These are phyloP conservation scores for Saccharomycopsis fibuligera DNA, from an alignment of 805 yeast genomes.

Conservation along the genomic window DNA sequence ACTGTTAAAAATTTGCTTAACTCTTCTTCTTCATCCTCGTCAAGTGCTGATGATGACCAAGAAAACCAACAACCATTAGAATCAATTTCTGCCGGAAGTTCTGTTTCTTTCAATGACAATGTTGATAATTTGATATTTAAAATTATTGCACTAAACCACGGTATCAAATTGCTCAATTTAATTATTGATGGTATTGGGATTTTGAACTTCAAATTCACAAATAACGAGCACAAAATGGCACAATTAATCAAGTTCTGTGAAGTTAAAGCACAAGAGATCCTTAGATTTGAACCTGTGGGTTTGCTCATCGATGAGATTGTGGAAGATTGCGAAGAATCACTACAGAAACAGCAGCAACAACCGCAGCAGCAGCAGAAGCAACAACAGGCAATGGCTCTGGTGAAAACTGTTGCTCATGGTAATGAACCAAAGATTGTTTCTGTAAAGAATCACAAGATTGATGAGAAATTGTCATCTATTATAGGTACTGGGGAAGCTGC, in stretches of 20 bases:
- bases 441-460: conserved; percentile 15
- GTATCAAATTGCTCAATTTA: conserved; percentile 14
- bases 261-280: conserved; percentile 10
- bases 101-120: conserved; percentile 16
- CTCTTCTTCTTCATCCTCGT: too few species aligned
- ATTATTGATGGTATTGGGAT: conserved; percentile 21
- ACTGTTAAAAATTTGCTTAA: conserved; percentile 8
- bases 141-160: conserved; percentile 10
- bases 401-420: too few species aligned
- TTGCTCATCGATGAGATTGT: conserved; percentile 10
- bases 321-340: conserved; percentile 5
- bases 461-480: conserved; percentile 17
- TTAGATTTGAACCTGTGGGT: conserved; percentile 16
- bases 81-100: too few species aligned
- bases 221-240: conserved; percentile 12
- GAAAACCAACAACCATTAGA: conserved; percentile 3
- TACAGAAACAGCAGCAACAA: background rate
- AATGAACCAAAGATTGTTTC: conserved; percentile 16
- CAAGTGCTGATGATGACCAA: too few species aligned
- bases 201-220: conserved; percentile 20
- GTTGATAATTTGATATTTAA: conserved; percentile 14
- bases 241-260: conserved; percentile 13
- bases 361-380: background rate
- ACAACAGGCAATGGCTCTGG: background rate
- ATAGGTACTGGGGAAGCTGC: conserved; percentile 7